Conservation (phyloP, 805 yeast species). For the Ogataea dorogensis region DNA sequence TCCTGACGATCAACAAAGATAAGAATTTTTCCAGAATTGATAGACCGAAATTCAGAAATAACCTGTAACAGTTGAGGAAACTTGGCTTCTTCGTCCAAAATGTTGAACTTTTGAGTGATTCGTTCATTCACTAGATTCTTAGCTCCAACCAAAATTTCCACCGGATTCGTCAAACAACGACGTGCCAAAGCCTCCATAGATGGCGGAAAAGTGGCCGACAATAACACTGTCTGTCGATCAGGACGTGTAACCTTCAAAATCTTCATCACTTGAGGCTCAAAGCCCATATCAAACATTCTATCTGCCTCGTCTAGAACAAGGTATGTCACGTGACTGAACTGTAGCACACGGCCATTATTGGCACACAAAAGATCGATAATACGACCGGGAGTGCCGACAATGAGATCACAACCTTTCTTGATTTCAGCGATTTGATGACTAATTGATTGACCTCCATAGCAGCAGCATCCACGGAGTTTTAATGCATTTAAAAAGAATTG, state of each 20-base stretch:
- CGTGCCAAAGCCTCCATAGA: constrained; percentile 75
- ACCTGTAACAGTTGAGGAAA: constrained; percentile 53
- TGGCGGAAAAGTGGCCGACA: constrained; percentile 91
- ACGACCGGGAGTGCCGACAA: constrained; percentile 95
- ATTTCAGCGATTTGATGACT: constrained; percentile 78
- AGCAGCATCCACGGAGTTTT: constrained; percentile 61
- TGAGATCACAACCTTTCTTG: constrained; percentile 72
- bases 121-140: constrained; percentile 78
- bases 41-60: constrained; percentile 44
- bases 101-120: constrained; percentile 67
- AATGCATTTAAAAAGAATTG: constrained; percentile 52
- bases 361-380: constrained; percentile 85
- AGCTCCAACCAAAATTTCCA: constrained; percentile 78
- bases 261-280: constrained; percentile 90
- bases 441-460: constrained; percentile 88
- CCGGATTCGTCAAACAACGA: constrained; percentile 58
- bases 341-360: constrained; percentile 73
- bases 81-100: constrained; percentile 57
- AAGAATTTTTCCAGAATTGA: constrained; percentile 52
- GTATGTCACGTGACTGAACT: constrained; percentile 67
- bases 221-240: constrained; percentile 83
- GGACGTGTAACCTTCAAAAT: constrained; percentile 76
- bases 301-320: constrained; percentile 96
- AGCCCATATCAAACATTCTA: constrained; percentile 94
- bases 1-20: constrained; percentile 88